These are phyloP conservation scores for Aphanomyces invadans DNA, from an alignment of 352 stramenopile genomes.

Conservation along the genomic window DNA sequence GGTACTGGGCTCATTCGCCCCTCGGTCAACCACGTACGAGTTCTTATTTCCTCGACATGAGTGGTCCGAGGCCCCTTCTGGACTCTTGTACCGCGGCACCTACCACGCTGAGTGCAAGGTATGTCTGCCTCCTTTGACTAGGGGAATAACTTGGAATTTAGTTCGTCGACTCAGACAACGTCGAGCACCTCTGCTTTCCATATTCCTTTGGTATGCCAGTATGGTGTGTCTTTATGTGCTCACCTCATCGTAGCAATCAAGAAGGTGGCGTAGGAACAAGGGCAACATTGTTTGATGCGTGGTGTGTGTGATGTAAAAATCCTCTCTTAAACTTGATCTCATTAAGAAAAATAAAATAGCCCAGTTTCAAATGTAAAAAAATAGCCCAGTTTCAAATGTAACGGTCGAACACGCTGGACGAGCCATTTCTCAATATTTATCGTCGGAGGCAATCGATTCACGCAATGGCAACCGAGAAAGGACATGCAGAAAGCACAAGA, in stretches of 20 bases:
- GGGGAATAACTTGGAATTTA: neutral
- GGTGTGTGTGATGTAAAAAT: too few relatives aligned
- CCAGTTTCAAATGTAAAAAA: too few relatives aligned
- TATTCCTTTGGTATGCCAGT: conserved; percentile 18
- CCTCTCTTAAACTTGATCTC: too few relatives aligned
- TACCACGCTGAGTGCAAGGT: conserved; percentile 36
- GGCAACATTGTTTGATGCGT: neutral
- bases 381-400: too few relatives aligned
- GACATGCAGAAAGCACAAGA: neutral
- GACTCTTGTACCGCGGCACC: conserved; percentile 82
- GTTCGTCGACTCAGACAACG: conserved; percentile 22
- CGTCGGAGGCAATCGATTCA: neutral
- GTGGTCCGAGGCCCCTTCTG: conserved; percentile 75
- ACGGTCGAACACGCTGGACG: too few relatives aligned
- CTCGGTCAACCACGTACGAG: conserved; percentile 58
- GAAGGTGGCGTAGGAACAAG: neutral
- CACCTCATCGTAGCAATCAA: conserved; percentile 24
- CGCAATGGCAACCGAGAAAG: neutral
- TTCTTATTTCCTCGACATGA: conserved; percentile 74
- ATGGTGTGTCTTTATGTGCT: neutral
- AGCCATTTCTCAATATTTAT: conserved; percentile 1
- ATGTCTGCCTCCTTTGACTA: neutral
- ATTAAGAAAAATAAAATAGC: too few relatives aligned
- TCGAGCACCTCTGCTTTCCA: conserved; percentile 14
- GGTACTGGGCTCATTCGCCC: conserved; percentile 78